Evolutionary conservation across 1,284 basidiomycete species (phyloP).

Genomic region (Ustilago vetiveriae): DNA sequence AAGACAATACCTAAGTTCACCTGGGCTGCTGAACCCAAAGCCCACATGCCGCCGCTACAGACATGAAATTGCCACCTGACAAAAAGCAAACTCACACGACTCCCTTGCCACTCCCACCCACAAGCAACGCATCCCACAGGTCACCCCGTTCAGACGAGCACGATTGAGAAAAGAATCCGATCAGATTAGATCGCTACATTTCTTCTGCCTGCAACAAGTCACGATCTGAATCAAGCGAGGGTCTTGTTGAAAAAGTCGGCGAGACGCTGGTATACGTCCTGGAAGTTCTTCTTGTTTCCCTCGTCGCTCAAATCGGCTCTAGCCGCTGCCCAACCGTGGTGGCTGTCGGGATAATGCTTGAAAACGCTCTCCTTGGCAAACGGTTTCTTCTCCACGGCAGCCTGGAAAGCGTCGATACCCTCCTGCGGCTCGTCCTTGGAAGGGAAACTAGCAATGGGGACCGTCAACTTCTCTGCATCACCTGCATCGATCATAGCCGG

Average conservation of each 20-base stretch:
- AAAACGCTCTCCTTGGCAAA: conserved; percentile 73
- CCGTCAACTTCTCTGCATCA: conserved; percentile 71
- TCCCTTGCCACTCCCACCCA: too few species aligned
- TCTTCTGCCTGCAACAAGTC: too few species aligned
- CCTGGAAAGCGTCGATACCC: conserved; percentile 71
- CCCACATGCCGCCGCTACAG: too few species aligned
- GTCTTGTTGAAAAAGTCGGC: conserved; percentile 53
- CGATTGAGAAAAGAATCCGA: too few species aligned
- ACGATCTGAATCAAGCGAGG: conserved; percentile 17
- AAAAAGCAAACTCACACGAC: too few species aligned
- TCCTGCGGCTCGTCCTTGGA: conserved; percentile 73
- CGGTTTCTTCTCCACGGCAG: conserved; percentile 66
- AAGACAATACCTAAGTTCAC: too few species aligned
- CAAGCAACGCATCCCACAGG: too few species aligned
- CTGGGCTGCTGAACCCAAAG: too few species aligned
- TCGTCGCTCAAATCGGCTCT: conserved; percentile 74
- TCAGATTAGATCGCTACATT: not conserved
- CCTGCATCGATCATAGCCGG: conserved; percentile 72
- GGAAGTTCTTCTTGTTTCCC: conserved; percentile 76
- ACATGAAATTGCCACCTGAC: too few species aligned
- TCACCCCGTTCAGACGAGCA: too few species aligned
- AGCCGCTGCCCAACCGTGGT: conserved; percentile 78
- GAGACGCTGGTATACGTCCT: conserved; percentile 73
- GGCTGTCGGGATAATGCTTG: conserved; percentile 70
- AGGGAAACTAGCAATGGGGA: conserved; percentile 74